Evolutionary conservation across 1,284 basidiomycete species (phyloP).

Genomic region (Rhodotorula sp.): DNA sequence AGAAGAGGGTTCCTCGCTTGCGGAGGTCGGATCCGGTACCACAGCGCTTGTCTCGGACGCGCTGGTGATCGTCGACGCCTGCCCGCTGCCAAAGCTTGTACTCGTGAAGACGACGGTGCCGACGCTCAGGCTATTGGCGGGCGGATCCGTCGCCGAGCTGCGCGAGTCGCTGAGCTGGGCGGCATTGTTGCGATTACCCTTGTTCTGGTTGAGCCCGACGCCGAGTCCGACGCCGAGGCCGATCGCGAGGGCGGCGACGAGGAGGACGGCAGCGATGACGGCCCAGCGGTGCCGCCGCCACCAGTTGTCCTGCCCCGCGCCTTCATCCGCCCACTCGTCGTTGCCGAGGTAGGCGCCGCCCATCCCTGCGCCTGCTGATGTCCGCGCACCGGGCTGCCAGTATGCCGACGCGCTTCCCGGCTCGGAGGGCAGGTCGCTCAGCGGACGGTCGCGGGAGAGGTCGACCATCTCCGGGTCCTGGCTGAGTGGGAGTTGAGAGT

Average conservation of each 20-base stretch:
- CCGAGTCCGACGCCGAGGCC: slow-evolving; percentile 36
- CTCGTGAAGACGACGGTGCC: slow-evolving; percentile 17
- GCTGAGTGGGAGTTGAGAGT: slow-evolving; percentile 3
- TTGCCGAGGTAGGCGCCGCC: background rate
- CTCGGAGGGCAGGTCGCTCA: background rate
- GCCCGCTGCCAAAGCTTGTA: slow-evolving; percentile 6
- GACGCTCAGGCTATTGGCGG: slow-evolving; percentile 6
- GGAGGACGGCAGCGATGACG: slow-evolving; percentile 17
- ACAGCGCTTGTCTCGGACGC: background rate
- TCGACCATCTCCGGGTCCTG: slow-evolving; percentile 37
- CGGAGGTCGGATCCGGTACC: background rate
- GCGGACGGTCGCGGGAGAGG: slow-evolving; percentile 8
- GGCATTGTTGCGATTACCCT: slow-evolving; percentile 1
- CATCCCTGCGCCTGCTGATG: background rate
- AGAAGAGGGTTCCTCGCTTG: background rate
- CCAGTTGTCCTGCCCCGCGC: slow-evolving; percentile 9
- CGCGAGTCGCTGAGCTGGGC: slow-evolving; percentile 16
- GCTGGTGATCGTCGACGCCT: background rate
- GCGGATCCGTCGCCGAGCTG: background rate
- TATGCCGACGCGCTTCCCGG: slow-evolving; percentile 24
- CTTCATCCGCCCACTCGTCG: slow-evolving; percentile 20
- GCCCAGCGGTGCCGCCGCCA: slow-evolving; percentile 12
- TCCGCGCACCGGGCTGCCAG: slow-evolving; percentile 23
- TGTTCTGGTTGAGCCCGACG: slow-evolving; percentile 26
- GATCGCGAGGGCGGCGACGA: slow-evolving; percentile 24